Conservation (phyloP, 1,284 basidiomycete species). For the Cutaneotrichosporon cavernicola region DNA sequence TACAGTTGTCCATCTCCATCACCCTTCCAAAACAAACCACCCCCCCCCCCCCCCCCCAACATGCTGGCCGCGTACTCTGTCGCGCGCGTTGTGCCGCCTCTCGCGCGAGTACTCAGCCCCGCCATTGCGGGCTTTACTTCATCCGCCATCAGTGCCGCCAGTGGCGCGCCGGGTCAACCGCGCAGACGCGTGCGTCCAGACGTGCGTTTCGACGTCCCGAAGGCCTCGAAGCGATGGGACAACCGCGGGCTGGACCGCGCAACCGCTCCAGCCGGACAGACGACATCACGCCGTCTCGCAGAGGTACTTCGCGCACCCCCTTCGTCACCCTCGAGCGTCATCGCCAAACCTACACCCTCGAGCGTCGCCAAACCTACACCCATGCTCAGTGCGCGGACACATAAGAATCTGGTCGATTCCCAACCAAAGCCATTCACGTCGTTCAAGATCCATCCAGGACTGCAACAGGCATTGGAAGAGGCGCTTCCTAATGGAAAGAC, state of each 20-base stretch:
- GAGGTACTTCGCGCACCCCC: neutral
- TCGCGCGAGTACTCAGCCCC: slow-evolving; percentile 29
- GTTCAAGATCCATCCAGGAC: slow-evolving; percentile 59
- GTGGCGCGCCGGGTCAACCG: neutral
- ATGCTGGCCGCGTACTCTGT: slow-evolving; percentile 23
- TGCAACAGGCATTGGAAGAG: slow-evolving; percentile 61
- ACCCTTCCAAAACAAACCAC: too few species aligned
- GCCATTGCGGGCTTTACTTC: slow-evolving; percentile 14
- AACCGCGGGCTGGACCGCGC: neutral
- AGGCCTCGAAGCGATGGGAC: too few species aligned
- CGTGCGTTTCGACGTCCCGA: too few species aligned
- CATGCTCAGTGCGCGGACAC: neutral
- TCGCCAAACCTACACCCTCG: neutral
- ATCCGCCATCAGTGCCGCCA: neutral
- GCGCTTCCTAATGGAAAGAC: slow-evolving; percentile 57
- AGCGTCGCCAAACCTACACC: neutral
- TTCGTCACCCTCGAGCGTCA: too few species aligned
- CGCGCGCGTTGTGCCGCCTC: slow-evolving; percentile 27
- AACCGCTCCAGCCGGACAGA: slow-evolving; percentile 2
- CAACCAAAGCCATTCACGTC: slow-evolving; percentile 28
- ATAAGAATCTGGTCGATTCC: slow-evolving; percentile 20
- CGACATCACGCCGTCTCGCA: slow-evolving; percentile 11
- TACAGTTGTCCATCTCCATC: too few species aligned
- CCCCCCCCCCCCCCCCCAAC: neutral
- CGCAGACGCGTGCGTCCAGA: neutral